Base-by-base conservation (phyloP, 306 rosid species). In the Myrica gale region DNA sequence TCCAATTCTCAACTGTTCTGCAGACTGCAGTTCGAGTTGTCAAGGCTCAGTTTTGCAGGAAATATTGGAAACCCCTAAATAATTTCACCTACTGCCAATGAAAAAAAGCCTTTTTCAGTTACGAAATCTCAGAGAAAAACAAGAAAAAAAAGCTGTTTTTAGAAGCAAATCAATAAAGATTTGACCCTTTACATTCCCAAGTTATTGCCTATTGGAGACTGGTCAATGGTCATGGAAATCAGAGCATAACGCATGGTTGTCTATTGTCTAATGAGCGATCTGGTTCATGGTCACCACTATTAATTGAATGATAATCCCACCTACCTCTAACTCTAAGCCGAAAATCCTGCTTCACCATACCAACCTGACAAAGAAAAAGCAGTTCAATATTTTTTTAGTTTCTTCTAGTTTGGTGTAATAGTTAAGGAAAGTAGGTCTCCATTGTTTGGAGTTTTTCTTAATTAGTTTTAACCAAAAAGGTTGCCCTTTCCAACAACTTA, bases 1-100 rank as follows among this genome's bases (percentile, higher is more conserved):
- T 78, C 55, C 79, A 68, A 72, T 75, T 23, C 85, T 77, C 58
- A 56, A 26, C n/a, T 19, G 71, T 16, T 41, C 17, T 51, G 70
- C 72, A 69, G 53, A 23, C 26, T 23, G 26, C 26, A 23, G 26
- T 76, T 73, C 71, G 74, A 65, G 58, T 56, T 65, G 60, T 66
- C 78, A 47, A 71, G 48, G 43, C 67, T 76, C 70, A 80, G 56
- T 20, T 20, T 63, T 41, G 62, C 63, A 65, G 62, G 42, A 12
- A 23, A 69, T 37, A 5, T 19, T 23, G 11, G 16, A 6, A 43
- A 63, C 7, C 3, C 68, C 57, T 48, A 61, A 69, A 69, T 66
- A 83, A 47, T 10, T 47, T 47, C 52, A 47, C 12, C 52, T 2
- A 47, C 2, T 13, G 13, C 2, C 55, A 51, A 51, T 13, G 20